Evolutionary conservation across 345 rosid species (phyloP), one percentile per base, ranked within the genome.

Genomic region (Passiflora organensis): DNA sequence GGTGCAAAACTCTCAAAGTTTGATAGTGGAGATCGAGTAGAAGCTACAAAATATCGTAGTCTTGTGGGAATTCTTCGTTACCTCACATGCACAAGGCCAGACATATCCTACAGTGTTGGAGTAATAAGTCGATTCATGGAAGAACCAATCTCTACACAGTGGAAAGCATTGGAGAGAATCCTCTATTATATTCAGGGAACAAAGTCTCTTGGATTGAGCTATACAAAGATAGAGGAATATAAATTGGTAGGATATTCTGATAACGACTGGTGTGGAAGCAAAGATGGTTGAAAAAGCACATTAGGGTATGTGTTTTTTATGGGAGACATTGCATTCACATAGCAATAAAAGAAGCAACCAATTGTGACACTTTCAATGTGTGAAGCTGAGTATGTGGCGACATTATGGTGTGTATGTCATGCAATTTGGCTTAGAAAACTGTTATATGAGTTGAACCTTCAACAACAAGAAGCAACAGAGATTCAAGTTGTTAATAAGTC

Each of bases 1-100:
- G 59, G 59, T 55, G 18, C 59, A 19, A 55, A 55, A 55, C 59
- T 55, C 17, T 55, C 48, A 0, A 55, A 55, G 59, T 55, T 55
- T 21, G 59, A 54, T 37, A 46, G 28, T 16, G 58, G 43, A 52
- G 52, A 52, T 17, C 56, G 23, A 13, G 56, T 52, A 16, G 43
- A 36, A 6, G 11, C 25, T 0, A 19, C 25, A 5, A 23, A 15
- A 23, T 19, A 23, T 25, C 32, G 16, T 6, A 43, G 52, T 48
- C 12, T 48, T 1, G 36, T 48, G 8, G 53, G 53, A 21, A 48
- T 32, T 14, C 53, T 48, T 9, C 32, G 28, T 32, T 22, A 48
- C 23, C 52, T 48, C 52, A 48, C 34, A 48, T 48, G 52, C 32
- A 48, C 52, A 48, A 48, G 52, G n/a, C 52, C n/a, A 2, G 52